phyloP scores from a whole-genome alignment of 805 yeast genomes.

The Candida ipomoeae region DNA sequence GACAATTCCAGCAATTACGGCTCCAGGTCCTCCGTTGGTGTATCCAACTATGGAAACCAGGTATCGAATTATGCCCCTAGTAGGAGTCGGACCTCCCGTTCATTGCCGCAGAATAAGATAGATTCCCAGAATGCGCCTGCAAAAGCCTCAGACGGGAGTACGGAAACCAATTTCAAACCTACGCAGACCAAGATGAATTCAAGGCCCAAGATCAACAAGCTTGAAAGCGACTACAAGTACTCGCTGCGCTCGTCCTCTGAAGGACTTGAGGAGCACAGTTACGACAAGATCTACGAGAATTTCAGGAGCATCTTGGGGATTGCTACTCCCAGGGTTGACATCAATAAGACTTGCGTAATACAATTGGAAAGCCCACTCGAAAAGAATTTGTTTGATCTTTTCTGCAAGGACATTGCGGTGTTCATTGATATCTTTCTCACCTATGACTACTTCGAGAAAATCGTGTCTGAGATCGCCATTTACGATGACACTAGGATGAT shows the following conservation, averaged over 20 bases:
- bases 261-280: slow-evolving; percentile 21
- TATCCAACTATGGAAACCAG: background rate
- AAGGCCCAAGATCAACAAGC: slow-evolving; percentile 35
- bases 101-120: background rate
- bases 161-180: slow-evolving; percentile 27
- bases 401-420: slow-evolving; percentile 25
- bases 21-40: background rate
- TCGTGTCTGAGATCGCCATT: slow-evolving; percentile 35
- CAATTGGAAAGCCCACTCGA: slow-evolving; percentile 22
- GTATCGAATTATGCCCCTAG: background rate
- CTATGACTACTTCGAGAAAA: slow-evolving; percentile 25
- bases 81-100: background rate
- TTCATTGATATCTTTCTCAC: slow-evolving; percentile 33
- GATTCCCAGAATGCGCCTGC: background rate
- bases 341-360: slow-evolving; percentile 10
- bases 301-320: slow-evolving; percentile 24
- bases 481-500: slow-evolving; percentile 38
- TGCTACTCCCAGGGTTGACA: slow-evolving; percentile 10
- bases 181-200: slow-evolving; percentile 34
- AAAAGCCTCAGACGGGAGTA: background rate
- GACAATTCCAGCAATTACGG: background rate
- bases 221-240: slow-evolving; percentile 16
- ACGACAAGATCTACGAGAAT: slow-evolving; percentile 22
- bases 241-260: slow-evolving; percentile 2
- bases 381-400: slow-evolving; percentile 30